Base-by-base conservation (phyloP, 768 basidiomycete genomes). In the Solioccasus polychromus region DNA sequence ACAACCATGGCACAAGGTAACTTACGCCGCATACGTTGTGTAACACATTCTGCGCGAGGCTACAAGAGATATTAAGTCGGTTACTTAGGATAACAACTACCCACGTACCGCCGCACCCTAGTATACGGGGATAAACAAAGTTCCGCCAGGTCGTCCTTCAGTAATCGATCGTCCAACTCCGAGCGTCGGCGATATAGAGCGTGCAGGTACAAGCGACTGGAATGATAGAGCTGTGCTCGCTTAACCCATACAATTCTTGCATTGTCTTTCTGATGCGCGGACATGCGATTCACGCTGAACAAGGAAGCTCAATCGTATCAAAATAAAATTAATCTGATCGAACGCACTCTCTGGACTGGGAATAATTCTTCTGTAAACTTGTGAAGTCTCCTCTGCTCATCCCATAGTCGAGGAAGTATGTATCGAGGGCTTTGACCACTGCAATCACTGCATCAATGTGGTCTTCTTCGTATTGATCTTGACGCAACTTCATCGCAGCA, bases 381-480 rank as follows among this genome's bases (percentile, higher is more conserved):
- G 79, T 78, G 52, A 80, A 88, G 42, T 79, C 76, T 41, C 66
- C 66, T 56, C 80, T 68, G 36, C 68, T 78, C 60, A 86, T 69
- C 12, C 78, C 87, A 64, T 88, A 88, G 40, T 80, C 80, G 37
- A 90, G 70, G 55, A 92, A 69, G 57, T 79, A 88, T 2, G 82
- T 78, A 52, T 91, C 89, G 35, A 91, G 83, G 4, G 82, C 83
- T 52, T 80, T 81, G 19, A 82, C 77, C 15, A 90, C 78, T 29
- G 73, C 72, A 26, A 89, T 76, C 25, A 95, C 80, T 5, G 89
- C 86, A 62, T 98, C 94, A 35, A 90, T 86, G 50, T 90, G 87
- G 60, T 92, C 88, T 63, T 91, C 89, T 26, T 78, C 80, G 35
- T 76, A 78, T 11, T 73, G 77, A 34, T 77, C 75, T 54, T 77